Evolutionary conservation across 148 eudicot genomes (phyloP).

Genomic region (Silene uniflora): DNA sequence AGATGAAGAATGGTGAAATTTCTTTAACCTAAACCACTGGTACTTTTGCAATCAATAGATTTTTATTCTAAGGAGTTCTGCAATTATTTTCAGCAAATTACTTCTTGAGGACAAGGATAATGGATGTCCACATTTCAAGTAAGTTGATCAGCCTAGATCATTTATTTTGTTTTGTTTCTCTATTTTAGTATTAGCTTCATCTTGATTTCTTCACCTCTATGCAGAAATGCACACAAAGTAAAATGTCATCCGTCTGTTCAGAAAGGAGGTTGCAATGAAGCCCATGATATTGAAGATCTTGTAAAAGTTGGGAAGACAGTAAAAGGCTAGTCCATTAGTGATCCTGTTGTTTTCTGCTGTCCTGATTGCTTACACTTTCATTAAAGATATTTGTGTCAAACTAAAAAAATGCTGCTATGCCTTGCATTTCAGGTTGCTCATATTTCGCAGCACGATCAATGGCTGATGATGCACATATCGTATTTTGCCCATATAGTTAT

Average conservation of each 20-base stretch:
- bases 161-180: constrained; percentile 1
- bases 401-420: constrained; percentile 10
- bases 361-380: constrained; percentile 8
- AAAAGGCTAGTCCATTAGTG: constrained; percentile 44
- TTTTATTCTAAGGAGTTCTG: constrained; percentile 11
- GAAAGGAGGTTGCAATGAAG: constrained; percentile 87
- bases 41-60: background rate
- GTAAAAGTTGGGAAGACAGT: constrained; percentile 75
- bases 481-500: constrained; percentile 93
- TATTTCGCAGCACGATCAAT: constrained; percentile 87
- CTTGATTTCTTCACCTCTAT: constrained; percentile 19
- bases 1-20: constrained; percentile 78
- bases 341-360: background rate
- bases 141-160: constrained; percentile 25
- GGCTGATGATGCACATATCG: constrained; percentile 80
- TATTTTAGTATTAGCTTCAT: constrained; percentile 6
- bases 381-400: background rate
- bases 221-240: constrained; percentile 71
- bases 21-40: constrained; percentile 10
- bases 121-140: constrained; percentile 82
- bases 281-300: constrained; percentile 96
- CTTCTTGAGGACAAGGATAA: constrained; percentile 51
- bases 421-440: constrained; percentile 72
- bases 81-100: constrained; percentile 54
- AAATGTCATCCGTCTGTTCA: constrained; percentile 73